Percentiles rank a stretch among this genome's conserved stretches.
Evolutionary conservation across 164 flowering plant genomes (phyloP).

Genomic region (Aristolochia fimbriata): DNA sequence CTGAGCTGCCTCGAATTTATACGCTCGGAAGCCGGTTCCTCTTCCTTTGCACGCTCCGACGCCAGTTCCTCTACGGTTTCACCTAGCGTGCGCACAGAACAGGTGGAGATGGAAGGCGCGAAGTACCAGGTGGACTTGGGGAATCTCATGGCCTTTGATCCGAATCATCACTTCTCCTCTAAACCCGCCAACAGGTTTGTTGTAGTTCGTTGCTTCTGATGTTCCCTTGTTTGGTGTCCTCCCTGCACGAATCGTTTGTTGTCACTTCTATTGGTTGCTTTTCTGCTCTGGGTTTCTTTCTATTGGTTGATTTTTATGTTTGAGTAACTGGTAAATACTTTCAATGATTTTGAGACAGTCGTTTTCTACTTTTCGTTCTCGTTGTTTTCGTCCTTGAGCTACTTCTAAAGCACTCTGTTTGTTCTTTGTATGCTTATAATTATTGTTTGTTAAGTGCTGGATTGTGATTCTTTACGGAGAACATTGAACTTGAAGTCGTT

Average conservation of each 20-base stretch:
- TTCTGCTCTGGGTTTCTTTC: background rate
- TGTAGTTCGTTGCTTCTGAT: background rate
- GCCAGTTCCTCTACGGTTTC: too few species aligned
- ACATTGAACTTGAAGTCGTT: too few species aligned
- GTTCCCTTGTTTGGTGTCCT: background rate
- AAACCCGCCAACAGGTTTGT: slow-evolving; percentile 49
- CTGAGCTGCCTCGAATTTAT: too few species aligned
- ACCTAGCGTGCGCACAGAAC: background rate
- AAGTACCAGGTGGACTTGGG: slow-evolving; percentile 53
- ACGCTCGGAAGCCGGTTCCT: too few species aligned
- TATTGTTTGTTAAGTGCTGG: too few species aligned
- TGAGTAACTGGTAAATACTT: background rate
- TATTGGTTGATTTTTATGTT: background rate
- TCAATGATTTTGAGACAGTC: too few species aligned
- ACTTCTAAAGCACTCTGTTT: too few species aligned
- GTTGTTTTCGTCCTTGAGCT: too few species aligned
- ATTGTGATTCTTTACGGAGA: too few species aligned
- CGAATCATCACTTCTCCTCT: slow-evolving; percentile 41
- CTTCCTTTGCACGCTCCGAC: too few species aligned
- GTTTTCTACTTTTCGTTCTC: too few species aligned
- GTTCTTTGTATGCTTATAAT: too few species aligned
- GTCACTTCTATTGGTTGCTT: background rate
- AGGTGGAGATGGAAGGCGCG: slow-evolving; percentile 8
- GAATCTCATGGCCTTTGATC: slow-evolving; percentile 58
- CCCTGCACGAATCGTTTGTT: background rate